Evolutionary conservation across 2,329 filamentous ascomycete species (phyloP), one percentile per base, ranked within the genome.

Genomic region (Cordyceps fumosorosea): DNA sequence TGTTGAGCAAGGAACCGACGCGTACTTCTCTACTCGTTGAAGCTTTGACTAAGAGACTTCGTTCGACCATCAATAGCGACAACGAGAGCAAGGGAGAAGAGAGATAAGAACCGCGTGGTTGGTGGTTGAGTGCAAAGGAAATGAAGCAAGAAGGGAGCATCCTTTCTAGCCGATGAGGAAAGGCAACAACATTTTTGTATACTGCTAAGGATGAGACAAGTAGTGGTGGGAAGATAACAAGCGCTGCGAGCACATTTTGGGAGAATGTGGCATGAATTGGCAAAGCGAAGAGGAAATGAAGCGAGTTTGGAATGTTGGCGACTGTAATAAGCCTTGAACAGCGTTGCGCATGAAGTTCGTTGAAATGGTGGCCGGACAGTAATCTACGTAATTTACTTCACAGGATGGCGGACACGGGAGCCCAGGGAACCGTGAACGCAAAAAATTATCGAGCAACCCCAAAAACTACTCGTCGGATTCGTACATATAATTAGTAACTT

Each of bases 1-100:
- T 56, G 59, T 62, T 62, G 59, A 62, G 59, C 59, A 62, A 56
- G 59, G 59, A 62, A 62, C 26, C 57, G 57, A 60, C 57, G 57
- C 48, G 57, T 53, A 48, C 51, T 60, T 53, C 14, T 45, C 57
- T 60, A 24, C n/a, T 22, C n/a, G 22, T n/a, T 29, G 32, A 26
- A 29, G 29, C 3, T 58, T 37, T 59, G 45, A 18, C 6, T 14
- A 18, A 18, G 11, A 34, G 14, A 14, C 1, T 16, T 47, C 45
- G 24, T 22, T 34, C 18, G 2, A 16, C 26, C 51, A 24, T 24
- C 57, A 16, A 50, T 16, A 40, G 44, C 32, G 14, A 59, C 45
- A 59, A 47, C 29, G 22, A 51, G 37, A 50, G 12, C 57, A 44
- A 44, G 57, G 57, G 37, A 44, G 52, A 60, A 60, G 57, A 60